Conservation (phyloP, 345 rosid genomes). For the Syzygium oleosum region DNA sequence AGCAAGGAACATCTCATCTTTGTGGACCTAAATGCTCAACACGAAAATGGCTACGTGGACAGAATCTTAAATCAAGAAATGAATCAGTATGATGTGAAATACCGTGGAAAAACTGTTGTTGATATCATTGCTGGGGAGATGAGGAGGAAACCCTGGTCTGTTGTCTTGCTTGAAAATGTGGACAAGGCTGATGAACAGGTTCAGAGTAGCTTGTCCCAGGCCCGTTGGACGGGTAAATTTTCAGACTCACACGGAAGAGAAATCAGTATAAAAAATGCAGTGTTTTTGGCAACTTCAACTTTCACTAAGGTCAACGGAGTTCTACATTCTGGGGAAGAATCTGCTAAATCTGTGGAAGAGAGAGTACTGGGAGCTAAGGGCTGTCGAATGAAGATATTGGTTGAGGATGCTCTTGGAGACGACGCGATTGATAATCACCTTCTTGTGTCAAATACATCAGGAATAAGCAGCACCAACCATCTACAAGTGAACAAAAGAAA, state of each 20-base stretch:
- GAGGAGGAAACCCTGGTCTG: constrained; percentile 45
- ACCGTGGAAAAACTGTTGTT: constrained; percentile 61
- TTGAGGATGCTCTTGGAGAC: constrained; percentile 18
- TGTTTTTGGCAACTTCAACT: constrained; percentile 44
- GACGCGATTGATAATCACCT: background rate
- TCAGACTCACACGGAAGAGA: constrained; percentile 63
- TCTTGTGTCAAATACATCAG: background rate
- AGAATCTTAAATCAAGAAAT: constrained; percentile 1
- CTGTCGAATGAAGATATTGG: constrained; percentile 32
- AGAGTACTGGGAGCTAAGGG: constrained; percentile 35
- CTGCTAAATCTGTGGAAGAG: constrained; percentile 34
- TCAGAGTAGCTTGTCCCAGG: constrained; percentile 37
- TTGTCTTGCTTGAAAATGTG: constrained; percentile 67
- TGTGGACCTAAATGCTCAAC: constrained; percentile 38
- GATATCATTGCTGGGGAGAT: constrained; percentile 57
- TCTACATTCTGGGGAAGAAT: background rate
- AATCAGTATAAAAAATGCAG: constrained; percentile 41
- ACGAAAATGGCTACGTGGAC: background rate
- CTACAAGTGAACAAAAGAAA: constrained; percentile 41
- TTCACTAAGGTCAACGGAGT: constrained; percentile 2
- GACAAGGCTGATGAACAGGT: constrained; percentile 56
- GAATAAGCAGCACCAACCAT: background rate
- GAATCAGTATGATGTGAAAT: constrained; percentile 16
- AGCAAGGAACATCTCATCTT: constrained; percentile 41
- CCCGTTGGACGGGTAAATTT: constrained; percentile 48